These are phyloP conservation scores for Vaccinium macrocarpon DNA, from an alignment of 148 eudicot genomes.

Conservation along the genomic window DNA sequence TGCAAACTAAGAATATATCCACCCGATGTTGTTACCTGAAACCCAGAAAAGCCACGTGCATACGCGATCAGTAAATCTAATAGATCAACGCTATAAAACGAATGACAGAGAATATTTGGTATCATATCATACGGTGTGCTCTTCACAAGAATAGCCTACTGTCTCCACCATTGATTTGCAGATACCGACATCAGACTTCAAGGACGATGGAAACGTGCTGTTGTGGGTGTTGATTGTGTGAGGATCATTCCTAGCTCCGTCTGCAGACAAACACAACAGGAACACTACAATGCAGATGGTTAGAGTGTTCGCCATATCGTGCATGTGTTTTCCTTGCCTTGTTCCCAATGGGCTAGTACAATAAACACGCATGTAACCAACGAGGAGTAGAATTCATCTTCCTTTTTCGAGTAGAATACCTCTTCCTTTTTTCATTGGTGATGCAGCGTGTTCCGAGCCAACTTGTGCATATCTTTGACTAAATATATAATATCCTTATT, in stretches of 20 bases:
- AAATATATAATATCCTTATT: too few relatives aligned
- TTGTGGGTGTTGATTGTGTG: neutral
- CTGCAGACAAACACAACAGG: constrained; percentile 25
- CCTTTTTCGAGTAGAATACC: too few relatives aligned
- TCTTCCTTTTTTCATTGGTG: too few relatives aligned
- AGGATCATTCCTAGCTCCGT: constrained; percentile 31
- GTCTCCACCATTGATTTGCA: constrained; percentile 34
- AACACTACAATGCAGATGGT: constrained; percentile 21
- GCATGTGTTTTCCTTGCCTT: too few relatives aligned
- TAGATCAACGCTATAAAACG: neutral
- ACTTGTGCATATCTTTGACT: too few relatives aligned
- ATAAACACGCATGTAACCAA: neutral
- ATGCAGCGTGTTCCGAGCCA: too few relatives aligned
- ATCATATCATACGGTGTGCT: constrained; percentile 32
- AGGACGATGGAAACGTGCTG: neutral
- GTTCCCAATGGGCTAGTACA: neutral
- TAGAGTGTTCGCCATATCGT: constrained; percentile 12
- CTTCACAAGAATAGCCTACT: constrained; percentile 42
- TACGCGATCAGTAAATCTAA: neutral
- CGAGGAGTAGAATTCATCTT: neutral
- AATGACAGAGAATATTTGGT: neutral
- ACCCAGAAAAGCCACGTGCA: neutral
- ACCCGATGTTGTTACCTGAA: constrained; percentile 41
- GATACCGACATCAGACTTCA: constrained; percentile 13
- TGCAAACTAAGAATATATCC: constrained; percentile 48